phyloP scores from a whole-genome alignment of 305 asterid species.

The Fraxinus ornus region DNA sequence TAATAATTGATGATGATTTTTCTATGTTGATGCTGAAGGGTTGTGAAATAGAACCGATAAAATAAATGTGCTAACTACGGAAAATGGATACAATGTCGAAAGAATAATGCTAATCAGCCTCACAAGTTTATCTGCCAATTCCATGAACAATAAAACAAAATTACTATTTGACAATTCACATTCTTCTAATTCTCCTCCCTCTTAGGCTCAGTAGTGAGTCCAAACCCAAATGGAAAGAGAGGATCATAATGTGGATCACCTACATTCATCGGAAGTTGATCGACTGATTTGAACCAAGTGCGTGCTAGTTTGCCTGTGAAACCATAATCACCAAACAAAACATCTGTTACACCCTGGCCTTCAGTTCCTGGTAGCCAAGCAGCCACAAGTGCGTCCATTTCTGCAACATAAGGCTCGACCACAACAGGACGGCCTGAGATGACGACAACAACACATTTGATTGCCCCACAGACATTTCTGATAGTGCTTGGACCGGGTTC shows the following conservation, averaged over 20 bases:
- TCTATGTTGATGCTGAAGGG: neutral
- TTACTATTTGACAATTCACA: neutral
- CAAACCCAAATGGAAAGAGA: conserved; percentile 59
- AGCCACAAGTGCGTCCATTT: conserved; percentile 57
- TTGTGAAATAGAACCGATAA: neutral
- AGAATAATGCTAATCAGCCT: too few species aligned
- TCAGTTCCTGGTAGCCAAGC: conserved; percentile 73
- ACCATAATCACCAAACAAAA: conserved; percentile 51
- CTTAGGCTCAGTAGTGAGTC: conserved; percentile 42
- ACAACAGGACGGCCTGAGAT: conserved; percentile 57
- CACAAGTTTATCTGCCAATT: too few species aligned
- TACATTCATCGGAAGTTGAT: conserved; percentile 63
- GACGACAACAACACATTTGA: conserved; percentile 49
- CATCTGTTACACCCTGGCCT: conserved; percentile 66
- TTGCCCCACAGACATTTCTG: conserved; percentile 37
- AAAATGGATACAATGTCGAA: neutral
- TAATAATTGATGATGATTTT: neutral
- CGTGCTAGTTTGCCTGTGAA: conserved; percentile 58
- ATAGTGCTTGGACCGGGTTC: conserved; percentile 51
- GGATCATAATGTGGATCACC: conserved; percentile 67
- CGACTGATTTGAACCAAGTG: conserved; percentile 61
- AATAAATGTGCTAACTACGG: neutral
- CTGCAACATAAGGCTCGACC: conserved; percentile 42
- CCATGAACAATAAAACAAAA: neutral
- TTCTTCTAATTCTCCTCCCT: conserved; percentile 8